These are phyloP conservation scores for Flaveria ramosissima DNA, from an alignment of 129 eudicot species.

Conservation along the genomic window DNA sequence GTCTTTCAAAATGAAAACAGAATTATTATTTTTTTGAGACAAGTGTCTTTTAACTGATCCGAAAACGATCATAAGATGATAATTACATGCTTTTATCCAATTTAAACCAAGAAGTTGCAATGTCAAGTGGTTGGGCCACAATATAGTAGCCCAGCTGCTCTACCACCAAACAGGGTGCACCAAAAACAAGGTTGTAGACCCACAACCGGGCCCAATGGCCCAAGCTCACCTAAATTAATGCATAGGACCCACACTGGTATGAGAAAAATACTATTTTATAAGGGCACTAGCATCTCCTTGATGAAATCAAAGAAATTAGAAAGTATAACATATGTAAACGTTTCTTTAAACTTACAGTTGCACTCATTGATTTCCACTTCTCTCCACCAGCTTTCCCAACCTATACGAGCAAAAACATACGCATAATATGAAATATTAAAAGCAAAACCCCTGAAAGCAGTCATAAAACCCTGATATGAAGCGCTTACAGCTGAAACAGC, in stretches of 20 bases:
- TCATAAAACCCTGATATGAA: conserved; percentile 6
- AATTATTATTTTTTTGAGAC: not conserved
- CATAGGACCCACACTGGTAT: conserved; percentile 6
- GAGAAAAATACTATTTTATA: not conserved
- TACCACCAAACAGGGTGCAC: not conserved
- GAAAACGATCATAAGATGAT: not conserved
- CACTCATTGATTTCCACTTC: conserved; percentile 84
- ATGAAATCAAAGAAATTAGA: conserved; percentile 2
- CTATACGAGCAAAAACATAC: conserved; percentile 38
- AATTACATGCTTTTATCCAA: not conserved
- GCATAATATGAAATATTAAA: conserved; percentile 8
- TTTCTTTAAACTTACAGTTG: conserved; percentile 49
- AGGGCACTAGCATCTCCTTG: not conserved
- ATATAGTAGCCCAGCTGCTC: not conserved
- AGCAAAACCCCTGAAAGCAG: not conserved
- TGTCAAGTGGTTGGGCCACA: not conserved
- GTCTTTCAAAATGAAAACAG: not conserved
- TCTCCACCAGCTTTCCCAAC: conserved; percentile 99
- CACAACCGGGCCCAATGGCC: conserved; percentile 4
- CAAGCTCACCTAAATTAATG: not conserved
- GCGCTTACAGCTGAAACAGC: conserved; percentile 81
- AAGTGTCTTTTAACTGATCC: not conserved
- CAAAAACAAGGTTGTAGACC: not conserved
- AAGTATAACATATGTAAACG: not conserved
- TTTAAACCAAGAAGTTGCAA: not conserved